Conservation (phyloP, 177 flowering plant genomes). For the Vitis hybrid region DNA sequence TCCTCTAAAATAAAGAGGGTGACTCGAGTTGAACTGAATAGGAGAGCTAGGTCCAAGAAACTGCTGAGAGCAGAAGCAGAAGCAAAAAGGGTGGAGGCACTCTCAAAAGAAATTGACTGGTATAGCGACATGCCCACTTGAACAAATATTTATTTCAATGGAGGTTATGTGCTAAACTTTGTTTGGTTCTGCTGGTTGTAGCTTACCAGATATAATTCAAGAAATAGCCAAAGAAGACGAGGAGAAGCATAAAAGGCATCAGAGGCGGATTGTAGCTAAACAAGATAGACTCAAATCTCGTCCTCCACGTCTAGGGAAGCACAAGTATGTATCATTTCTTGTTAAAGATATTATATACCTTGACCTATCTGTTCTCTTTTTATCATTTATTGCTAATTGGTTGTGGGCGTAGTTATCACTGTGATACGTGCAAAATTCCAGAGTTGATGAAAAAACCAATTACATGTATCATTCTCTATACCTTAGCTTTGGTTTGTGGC, state of each 20-base stretch:
- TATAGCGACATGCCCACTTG: slow-evolving; percentile 13
- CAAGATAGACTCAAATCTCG: slow-evolving; percentile 70
- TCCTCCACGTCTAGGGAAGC: slow-evolving; percentile 93
- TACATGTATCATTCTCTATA: too few relatives aligned
- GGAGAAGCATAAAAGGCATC: slow-evolving; percentile 68
- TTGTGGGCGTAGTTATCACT: too few relatives aligned
- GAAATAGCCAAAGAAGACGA: slow-evolving; percentile 89
- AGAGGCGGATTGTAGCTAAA: slow-evolving; percentile 61
- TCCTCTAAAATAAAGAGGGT: slow-evolving; percentile 52
- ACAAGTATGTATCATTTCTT: slow-evolving; percentile 52
- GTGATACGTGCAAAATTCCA: too few relatives aligned
- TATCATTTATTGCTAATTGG: too few relatives aligned
- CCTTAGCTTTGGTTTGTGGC: too few relatives aligned
- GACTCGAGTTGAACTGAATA: slow-evolving; percentile 73
- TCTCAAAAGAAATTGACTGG: slow-evolving; percentile 84
- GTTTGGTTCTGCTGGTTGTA: slow-evolving; percentile 23
- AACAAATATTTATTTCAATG: not conserved
- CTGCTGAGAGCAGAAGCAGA: slow-evolving; percentile 57
- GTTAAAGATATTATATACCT: too few relatives aligned
- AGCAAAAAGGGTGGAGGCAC: slow-evolving; percentile 44
- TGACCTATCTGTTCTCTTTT: too few relatives aligned
- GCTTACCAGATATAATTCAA: slow-evolving; percentile 73
- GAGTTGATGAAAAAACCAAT: too few relatives aligned
- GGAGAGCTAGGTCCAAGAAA: slow-evolving; percentile 75
- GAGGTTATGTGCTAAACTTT: not conserved